phyloP scores from a whole-genome alignment of 805 yeast species.

The Jamesozyma hellenica region DNA sequence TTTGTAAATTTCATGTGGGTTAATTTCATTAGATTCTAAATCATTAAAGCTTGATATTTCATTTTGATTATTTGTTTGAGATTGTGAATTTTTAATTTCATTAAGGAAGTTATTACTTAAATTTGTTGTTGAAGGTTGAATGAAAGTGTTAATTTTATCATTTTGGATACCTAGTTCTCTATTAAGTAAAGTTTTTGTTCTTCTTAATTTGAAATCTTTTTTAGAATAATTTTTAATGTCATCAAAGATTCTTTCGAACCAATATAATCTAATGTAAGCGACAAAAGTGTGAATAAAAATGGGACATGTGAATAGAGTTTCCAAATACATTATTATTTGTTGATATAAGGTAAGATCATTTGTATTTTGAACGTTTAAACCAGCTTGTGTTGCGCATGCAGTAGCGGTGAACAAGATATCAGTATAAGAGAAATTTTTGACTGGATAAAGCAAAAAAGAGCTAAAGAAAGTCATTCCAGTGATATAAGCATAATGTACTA shows the following conservation, averaged over 20 bases:
- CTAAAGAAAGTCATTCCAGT: slow-evolving; percentile 46
- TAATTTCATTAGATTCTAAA: slow-evolving; percentile 32
- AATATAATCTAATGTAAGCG: slow-evolving; percentile 66
- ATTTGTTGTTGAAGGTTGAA: background rate
- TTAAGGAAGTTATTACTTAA: too few relatives aligned
- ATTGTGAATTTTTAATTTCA: too few relatives aligned
- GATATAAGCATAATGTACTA: slow-evolving; percentile 67
- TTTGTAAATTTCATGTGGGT: slow-evolving; percentile 71
- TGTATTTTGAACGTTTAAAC: slow-evolving; percentile 65
- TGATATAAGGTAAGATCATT: slow-evolving; percentile 61
- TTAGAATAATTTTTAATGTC: slow-evolving; percentile 67
- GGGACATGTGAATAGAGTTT: slow-evolving; percentile 66
- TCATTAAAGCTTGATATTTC: background rate
- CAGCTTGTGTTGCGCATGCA: slow-evolving; percentile 83
- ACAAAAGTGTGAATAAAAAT: slow-evolving; percentile 74
- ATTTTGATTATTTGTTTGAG: too few relatives aligned
- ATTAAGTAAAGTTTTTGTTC: slow-evolving; percentile 36
- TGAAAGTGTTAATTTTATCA: background rate
- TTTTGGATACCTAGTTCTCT: slow-evolving; percentile 2
- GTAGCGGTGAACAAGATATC: slow-evolving; percentile 68
- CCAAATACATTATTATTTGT: slow-evolving; percentile 58
- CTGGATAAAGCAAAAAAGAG: slow-evolving; percentile 69
- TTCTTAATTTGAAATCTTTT: slow-evolving; percentile 64
- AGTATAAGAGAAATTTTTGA: slow-evolving; percentile 49
- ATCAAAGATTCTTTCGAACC: slow-evolving; percentile 82